Conservation (phyloP, 257 asterid species). For the Nicotiana benthamiana region DNA sequence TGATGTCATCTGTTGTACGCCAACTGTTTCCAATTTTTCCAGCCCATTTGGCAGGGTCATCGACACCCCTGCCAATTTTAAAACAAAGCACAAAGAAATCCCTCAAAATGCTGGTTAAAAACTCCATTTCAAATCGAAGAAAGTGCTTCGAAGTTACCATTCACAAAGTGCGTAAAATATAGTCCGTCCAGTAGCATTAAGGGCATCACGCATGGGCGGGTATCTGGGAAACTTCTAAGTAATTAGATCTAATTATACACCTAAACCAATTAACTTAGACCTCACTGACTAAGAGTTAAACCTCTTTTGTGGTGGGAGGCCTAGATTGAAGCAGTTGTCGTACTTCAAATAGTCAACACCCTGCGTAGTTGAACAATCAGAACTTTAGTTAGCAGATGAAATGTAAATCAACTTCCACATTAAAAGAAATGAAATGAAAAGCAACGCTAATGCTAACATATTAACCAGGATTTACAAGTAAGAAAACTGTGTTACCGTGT, state of each 20-base stretch:
- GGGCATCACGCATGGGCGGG: conserved; percentile 98
- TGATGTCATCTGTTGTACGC: conserved; percentile 90
- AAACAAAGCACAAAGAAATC: conserved; percentile 8
- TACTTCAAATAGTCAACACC: conserved; percentile 93
- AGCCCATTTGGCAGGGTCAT: conserved; percentile 95
- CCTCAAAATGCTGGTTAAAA: background rate
- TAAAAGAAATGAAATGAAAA: background rate
- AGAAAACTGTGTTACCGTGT: background rate
- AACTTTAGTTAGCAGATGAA: conserved; percentile 10
- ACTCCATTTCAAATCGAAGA: background rate
- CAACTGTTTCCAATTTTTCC: conserved; percentile 85
- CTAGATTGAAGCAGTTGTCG: conserved; percentile 95
- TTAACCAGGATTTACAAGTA: background rate
- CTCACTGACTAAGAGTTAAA: conserved; percentile 10
- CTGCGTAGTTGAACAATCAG: conserved; percentile 26
- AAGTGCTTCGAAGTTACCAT: conserved; percentile 42
- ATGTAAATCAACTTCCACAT: background rate
- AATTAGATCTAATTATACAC: background rate
- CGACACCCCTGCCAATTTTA: conserved; percentile 59
- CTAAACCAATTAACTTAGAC: background rate
- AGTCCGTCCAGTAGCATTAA: conserved; percentile 74
- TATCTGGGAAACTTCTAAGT: conserved; percentile 40
- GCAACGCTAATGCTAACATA: background rate
- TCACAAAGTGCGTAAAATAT: conserved; percentile 91
- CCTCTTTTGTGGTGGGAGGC: conserved; percentile 78